Base-by-base conservation (phyloP, 2,329 filamentous ascomycete species). In the Hansfordia pulvinata region DNA sequence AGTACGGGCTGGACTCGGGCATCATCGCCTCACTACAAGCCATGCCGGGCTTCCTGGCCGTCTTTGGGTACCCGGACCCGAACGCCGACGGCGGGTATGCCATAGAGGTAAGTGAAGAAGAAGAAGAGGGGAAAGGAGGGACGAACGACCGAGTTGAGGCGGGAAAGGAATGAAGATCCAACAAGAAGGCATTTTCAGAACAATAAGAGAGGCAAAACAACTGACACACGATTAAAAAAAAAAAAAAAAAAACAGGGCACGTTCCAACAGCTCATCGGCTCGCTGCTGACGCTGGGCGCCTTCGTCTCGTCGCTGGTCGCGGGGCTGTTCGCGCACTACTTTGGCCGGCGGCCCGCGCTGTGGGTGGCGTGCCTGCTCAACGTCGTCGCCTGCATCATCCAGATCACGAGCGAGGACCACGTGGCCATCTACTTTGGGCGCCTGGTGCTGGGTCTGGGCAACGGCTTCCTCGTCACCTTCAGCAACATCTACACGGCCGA, bases 201-300 rank as follows among this genome's bases (percentile, higher is more conserved):
- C n/a, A n/a, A n/a, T n/a, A n/a, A n/a, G n/a, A n/a, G n/a, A n/a
- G n/a, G n/a, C n/a, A n/a, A n/a, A n/a, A n/a, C n/a, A n/a, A n/a
- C n/a, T n/a, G n/a, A n/a, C n/a, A n/a, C n/a, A n/a, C n/a, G n/a
- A n/a, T n/a, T n/a, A n/a, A n/a, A n/a, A n/a, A n/a, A n/a, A n/a
- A n/a, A n/a, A n/a, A n/a, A 37, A 12, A 11, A 37, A 12, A 31
- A 28, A 17, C 29, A 61, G 49, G 53, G 54, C 11, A 62, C 56
- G 0, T 60, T 64, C n/a, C 62, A 67, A 33, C 57, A 60, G 34
- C 51, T 67, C 3, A 65, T 67, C 35, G 55, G 55, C n/a, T 65
- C 60, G 2, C 48, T 68, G 10, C 46, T 67, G 16, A 65, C 57
- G 6, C 46, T 68, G 3, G 62, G 62, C 2, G 56, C 60, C 3